These are phyloP conservation scores for Xylaria polymorpha DNA, from an alignment of 2,329 filamentous ascomycete genomes.

Conservation along the genomic window DNA sequence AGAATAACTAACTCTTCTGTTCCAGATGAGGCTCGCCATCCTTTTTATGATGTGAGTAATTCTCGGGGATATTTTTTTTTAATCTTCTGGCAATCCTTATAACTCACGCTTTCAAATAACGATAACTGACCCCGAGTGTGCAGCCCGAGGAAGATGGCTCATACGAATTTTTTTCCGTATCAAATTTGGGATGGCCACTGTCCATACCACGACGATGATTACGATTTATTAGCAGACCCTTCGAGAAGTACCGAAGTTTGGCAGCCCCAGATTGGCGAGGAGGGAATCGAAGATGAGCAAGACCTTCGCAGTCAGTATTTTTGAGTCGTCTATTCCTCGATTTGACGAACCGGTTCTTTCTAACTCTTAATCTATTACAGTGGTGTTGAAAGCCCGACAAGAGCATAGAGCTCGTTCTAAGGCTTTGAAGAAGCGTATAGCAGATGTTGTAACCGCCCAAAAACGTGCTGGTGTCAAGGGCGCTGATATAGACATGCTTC, in stretches of 20 bases:
- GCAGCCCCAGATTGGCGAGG: constrained; percentile 40
- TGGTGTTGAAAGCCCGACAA: constrained; percentile 33
- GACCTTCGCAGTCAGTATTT: constrained; percentile 28
- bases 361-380: too few relatives aligned
- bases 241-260: constrained; percentile 30
- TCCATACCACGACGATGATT: constrained; percentile 32
- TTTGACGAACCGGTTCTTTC: too few relatives aligned
- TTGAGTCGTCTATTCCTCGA: too few relatives aligned
- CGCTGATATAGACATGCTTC: constrained; percentile 5
- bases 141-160: constrained; percentile 24
- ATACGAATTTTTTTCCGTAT: constrained; percentile 21
- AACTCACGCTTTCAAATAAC: too few relatives aligned
- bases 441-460: neutral
- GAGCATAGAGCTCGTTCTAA: constrained; percentile 11
- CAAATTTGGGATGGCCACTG: constrained; percentile 26
- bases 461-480: neutral
- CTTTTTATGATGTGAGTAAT: constrained; percentile 18
- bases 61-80: too few relatives aligned
- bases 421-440: constrained; percentile 9
- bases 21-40: constrained; percentile 24
- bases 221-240: constrained; percentile 24
- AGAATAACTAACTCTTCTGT: neutral
- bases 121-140: too few relatives aligned
- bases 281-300: constrained; percentile 39
- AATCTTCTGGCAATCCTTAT: too few relatives aligned